Conservation (phyloP, 2,329 filamentous ascomycete species). For the Sclerotinia spermophila region DNA sequence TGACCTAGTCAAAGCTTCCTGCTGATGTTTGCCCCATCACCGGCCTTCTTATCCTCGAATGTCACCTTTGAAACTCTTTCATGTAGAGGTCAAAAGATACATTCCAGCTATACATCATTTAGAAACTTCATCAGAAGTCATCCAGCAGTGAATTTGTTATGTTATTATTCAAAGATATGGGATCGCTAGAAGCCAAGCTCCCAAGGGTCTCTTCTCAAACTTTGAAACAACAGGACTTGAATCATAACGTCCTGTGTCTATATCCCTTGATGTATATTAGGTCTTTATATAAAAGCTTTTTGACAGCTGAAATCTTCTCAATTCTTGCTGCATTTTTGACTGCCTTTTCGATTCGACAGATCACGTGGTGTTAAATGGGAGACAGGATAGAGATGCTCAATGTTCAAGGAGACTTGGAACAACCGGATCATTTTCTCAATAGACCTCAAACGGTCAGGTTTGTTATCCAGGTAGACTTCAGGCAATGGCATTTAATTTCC, state of each 20-base stretch:
- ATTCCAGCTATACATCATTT: not conserved
- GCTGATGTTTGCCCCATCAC: not conserved
- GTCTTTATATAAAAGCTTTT: too few relatives aligned
- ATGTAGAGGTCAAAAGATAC: not conserved
- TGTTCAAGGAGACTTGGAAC: not conserved
- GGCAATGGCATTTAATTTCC: not conserved
- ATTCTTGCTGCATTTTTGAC: not conserved
- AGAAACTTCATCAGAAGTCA: not conserved
- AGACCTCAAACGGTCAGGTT: not conserved
- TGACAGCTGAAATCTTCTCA: too few relatives aligned
- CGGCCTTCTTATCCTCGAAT: not conserved
- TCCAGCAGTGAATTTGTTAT: not conserved
- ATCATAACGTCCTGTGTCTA: too few relatives aligned
- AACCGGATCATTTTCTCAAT: not conserved
- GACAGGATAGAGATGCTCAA: too few relatives aligned
- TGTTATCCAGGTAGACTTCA: fast-evolving
- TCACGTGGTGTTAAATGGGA: not conserved
- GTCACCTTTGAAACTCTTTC: too few relatives aligned
- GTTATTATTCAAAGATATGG: too few relatives aligned
- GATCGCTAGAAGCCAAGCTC: not conserved
- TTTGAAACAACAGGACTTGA: not conserved
- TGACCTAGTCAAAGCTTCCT: not conserved
- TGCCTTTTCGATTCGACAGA: not conserved
- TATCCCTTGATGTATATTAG: too few relatives aligned
- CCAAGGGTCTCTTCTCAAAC: not conserved